Evolutionary conservation across 371 early-diverging fungal genomes (phyloP).

Genomic region (Mucor lusitanicus): DNA sequence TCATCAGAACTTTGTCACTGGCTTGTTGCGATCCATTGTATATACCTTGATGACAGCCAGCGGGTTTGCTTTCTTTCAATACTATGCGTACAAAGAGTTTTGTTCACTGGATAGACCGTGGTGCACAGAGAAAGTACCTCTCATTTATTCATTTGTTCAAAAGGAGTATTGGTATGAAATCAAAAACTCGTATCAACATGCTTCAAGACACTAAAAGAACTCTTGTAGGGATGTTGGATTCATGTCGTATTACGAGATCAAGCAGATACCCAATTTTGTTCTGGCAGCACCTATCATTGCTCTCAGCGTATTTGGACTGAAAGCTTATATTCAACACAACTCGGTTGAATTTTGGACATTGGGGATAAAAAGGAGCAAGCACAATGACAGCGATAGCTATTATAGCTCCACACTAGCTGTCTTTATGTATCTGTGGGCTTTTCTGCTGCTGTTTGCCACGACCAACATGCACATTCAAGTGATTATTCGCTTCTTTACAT

Average conservation of each 20-base stretch:
- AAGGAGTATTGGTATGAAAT: slow-evolving; percentile 77
- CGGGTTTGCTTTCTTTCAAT: slow-evolving; percentile 74
- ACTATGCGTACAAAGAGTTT: slow-evolving; percentile 65
- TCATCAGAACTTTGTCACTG: slow-evolving; percentile 18
- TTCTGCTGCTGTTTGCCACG: slow-evolving; percentile 60
- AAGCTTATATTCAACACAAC: slow-evolving; percentile 57
- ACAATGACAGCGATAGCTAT: slow-evolving; percentile 2
- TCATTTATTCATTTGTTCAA: slow-evolving; percentile 87
- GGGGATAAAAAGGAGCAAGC: slow-evolving; percentile 27
- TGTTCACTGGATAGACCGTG: slow-evolving; percentile 70
- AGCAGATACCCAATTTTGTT: slow-evolving; percentile 90
- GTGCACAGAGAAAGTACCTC: slow-evolving; percentile 66
- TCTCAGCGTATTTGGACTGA: slow-evolving; percentile 64
- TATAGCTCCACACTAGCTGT: slow-evolving; percentile 13
- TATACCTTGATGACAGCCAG: slow-evolving; percentile 47
- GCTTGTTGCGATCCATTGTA: slow-evolving; percentile 32
- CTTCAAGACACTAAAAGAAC: too few species aligned
- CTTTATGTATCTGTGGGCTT: slow-evolving; percentile 72
- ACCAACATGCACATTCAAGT: slow-evolving; percentile 91
- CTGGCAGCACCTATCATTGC: slow-evolving; percentile 82
- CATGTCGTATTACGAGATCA: slow-evolving; percentile 75
- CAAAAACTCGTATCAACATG: too few species aligned
- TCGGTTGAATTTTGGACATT: slow-evolving; percentile 53
- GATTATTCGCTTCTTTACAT: slow-evolving; percentile 85
- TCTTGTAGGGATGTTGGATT: slow-evolving; percentile 83